Conservation (phyloP, 805 yeast genomes). For the Huiozyma sinensis region DNA sequence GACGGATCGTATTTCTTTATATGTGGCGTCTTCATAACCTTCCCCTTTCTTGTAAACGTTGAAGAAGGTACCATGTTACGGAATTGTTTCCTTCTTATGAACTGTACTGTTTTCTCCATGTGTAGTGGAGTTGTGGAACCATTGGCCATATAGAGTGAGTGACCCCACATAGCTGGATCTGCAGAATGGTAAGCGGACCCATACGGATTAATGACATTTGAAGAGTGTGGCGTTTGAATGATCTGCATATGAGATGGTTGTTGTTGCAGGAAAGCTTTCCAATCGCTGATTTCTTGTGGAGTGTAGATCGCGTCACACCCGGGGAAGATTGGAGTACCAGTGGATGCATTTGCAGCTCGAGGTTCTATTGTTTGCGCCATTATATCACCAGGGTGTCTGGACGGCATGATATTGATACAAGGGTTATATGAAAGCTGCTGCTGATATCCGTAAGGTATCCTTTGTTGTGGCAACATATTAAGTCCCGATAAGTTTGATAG, state of each 20-base stretch:
- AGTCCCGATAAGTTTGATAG: too few relatives aligned
- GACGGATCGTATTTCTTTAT: background rate
- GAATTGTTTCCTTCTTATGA: constrained; percentile 3
- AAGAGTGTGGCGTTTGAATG: constrained; percentile 1
- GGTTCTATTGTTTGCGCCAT: constrained; percentile 6
- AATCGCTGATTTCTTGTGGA: constrained; percentile 4
- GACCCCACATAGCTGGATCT: constrained; percentile 4
- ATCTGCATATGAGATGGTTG: too few relatives aligned
- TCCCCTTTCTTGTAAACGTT: constrained; percentile 1
- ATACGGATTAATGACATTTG: constrained; percentile 1
- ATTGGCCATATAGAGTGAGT: constrained; percentile 4
- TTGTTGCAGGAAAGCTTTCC: constrained; percentile 4
- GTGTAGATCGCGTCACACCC: constrained; percentile 7
- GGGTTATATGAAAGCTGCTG: constrained; percentile 3
- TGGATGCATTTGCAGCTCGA: too few relatives aligned
- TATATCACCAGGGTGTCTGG: constrained; percentile 3
- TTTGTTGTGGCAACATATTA: too few relatives aligned
- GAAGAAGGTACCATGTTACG: constrained; percentile 1
- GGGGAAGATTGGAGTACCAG: constrained; percentile 2
- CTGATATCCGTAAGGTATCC: too few relatives aligned
- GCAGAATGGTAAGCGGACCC: constrained; percentile 3
- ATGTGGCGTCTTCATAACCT: background rate
- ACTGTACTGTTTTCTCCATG: constrained; percentile 5
- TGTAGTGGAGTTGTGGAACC: constrained; percentile 1
- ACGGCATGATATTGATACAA: background rate